Evolutionary conservation across 331 rosid species (phyloP).

Genomic region (Rhamnella rubrinervis): DNA sequence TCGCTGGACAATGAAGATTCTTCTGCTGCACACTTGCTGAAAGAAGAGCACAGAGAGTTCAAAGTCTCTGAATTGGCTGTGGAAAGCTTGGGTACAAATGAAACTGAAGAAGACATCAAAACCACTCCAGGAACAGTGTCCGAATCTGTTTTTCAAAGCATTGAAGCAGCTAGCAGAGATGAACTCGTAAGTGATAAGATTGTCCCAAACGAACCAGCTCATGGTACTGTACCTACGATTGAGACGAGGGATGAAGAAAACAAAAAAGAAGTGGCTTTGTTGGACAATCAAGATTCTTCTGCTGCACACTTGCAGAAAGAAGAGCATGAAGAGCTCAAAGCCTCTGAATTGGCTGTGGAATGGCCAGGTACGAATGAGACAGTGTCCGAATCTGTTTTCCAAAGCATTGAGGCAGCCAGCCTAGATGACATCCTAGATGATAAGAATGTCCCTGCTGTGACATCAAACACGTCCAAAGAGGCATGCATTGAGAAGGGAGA

Average conservation of each 20-base stretch:
- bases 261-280: constrained; percentile 1
- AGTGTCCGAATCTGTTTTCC: too few species aligned
- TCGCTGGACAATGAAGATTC: background rate
- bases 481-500: background rate
- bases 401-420: background rate
- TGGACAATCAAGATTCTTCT: background rate
- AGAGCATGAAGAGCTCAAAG: constrained; percentile 2
- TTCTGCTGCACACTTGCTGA: background rate
- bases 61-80: constrained; percentile 10
- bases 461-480: constrained; percentile 1
- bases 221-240: background rate
- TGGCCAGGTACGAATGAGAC: background rate
- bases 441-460: background rate
- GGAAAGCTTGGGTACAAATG: constrained; percentile 9
- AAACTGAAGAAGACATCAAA: constrained; percentile 20
- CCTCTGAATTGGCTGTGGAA: constrained; percentile 15
- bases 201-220: constrained; percentile 1
- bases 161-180: constrained; percentile 6
- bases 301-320: background rate
- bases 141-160: background rate
- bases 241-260: constrained; percentile 6
- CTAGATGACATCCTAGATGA: background rate
- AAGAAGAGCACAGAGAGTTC: background rate
- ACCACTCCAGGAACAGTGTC: background rate
- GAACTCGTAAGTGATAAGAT: background rate